These are phyloP conservation scores for Scedosporium dehoogii DNA, from an alignment of 2,329 filamentous ascomycete species.

Conservation along the genomic window DNA sequence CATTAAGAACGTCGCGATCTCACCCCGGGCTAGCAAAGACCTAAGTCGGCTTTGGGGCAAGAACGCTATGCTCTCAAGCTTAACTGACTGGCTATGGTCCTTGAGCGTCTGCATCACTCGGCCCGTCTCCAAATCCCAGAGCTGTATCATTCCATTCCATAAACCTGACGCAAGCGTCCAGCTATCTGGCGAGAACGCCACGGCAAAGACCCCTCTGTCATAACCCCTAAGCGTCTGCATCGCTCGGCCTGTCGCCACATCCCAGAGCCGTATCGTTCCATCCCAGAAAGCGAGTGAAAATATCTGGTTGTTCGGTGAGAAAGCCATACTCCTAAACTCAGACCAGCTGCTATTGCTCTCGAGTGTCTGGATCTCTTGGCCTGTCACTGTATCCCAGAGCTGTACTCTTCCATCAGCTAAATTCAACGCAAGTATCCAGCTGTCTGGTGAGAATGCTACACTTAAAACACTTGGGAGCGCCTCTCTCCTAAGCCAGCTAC, in stretches of 20 bases:
- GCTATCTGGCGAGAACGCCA: not conserved
- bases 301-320: not conserved
- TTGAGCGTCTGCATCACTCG: not conserved
- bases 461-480: no score
- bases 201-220: not conserved
- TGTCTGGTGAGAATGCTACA: not conserved
- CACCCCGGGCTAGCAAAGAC: not conserved
- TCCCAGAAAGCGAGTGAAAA: not conserved
- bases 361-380: not conserved
- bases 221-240: not conserved
- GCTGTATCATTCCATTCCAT: not conserved
- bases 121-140: not conserved
- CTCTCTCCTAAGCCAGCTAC: no score
- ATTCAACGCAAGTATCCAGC: not conserved
- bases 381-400: not conserved
- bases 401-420: not conserved
- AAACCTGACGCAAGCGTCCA: not conserved
- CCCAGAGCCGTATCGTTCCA: not conserved
- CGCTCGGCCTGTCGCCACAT: not conserved
- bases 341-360: not conserved
- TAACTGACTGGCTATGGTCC: not conserved
- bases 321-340: not conserved
- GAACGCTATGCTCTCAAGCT: not conserved
- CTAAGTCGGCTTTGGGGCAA: not conserved
- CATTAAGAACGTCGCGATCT: no score